Percentiles rank a stretch among this genome's conserved stretches.
These are phyloP conservation scores for Hymenoscyphus infarciens DNA, from an alignment of 2,329 filamentous ascomycete species.

Conservation along the genomic window DNA sequence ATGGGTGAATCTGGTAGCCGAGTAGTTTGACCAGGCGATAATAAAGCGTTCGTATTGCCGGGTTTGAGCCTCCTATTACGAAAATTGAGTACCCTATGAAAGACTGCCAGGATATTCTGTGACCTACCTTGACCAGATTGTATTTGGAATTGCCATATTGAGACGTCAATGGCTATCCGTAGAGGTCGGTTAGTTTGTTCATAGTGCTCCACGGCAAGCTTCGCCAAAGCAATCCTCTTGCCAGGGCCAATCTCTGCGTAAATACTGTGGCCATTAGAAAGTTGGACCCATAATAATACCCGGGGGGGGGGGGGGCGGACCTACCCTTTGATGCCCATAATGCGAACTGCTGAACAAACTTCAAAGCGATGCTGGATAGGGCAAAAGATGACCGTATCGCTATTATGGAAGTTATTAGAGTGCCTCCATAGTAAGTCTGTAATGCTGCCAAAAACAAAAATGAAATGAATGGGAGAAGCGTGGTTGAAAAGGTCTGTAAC, in stretches of 20 bases:
- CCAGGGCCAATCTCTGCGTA: constrained; percentile 86
- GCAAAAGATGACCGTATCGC: background rate
- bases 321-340: constrained; percentile 66
- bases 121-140: constrained; percentile 69
- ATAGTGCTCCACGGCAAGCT: constrained; percentile 75
- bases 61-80: constrained; percentile 63
- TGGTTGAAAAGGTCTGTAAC: background rate
- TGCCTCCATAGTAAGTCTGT: background rate
- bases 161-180: constrained; percentile 86
- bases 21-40: constrained; percentile 81
- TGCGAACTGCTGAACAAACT: constrained; percentile 11
- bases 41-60: constrained; percentile 86
- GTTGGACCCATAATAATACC: constrained; percentile 17
- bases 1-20: constrained; percentile 72
- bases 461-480: background rate
- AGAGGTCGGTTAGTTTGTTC: constrained; percentile 68
- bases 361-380: background rate
- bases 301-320: no score
- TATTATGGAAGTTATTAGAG: background rate
- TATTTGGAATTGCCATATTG: constrained; percentile 95
- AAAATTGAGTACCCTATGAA: background rate
- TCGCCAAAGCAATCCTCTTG: constrained; percentile 74
- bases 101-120: background rate
- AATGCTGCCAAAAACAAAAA: background rate
- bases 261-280: constrained; percentile 53